phyloP scores from a whole-genome alignment of 352 stramenopile genomes.

The Plasmopara viticola region DNA sequence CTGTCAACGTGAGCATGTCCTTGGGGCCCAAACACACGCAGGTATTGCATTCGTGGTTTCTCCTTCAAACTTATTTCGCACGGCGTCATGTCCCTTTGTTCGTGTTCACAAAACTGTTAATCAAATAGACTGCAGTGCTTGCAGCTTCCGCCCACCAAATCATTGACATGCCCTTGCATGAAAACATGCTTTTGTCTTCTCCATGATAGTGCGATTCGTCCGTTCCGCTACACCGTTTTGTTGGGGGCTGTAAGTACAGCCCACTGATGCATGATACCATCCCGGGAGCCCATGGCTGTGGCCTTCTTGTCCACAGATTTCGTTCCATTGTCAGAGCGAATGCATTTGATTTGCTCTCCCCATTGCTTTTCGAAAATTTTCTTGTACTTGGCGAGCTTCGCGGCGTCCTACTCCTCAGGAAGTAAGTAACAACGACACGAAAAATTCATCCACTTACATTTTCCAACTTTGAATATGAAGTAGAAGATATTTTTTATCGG shows the following conservation, averaged over 20 bases:
- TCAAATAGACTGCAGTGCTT: background rate
- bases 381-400: background rate
- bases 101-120: background rate
- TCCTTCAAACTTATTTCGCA: background rate
- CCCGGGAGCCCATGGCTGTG: background rate
- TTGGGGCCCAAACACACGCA: background rate
- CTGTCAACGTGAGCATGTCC: background rate
- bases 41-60: background rate
- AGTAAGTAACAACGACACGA: background rate
- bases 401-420: background rate
- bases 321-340: conserved; percentile 1
- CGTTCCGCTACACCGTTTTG: background rate
- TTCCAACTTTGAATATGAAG: too few relatives aligned
- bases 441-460: conserved; percentile 1
- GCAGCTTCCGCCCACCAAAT: background rate
- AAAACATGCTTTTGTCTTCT: background rate
- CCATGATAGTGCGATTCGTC: background rate
- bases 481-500: too few relatives aligned
- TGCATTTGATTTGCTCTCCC: background rate
- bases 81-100: background rate
- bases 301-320: background rate
- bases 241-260: background rate
- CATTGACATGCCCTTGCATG: background rate
- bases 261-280: background rate
- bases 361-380: background rate